Percentiles rank a stretch among this genome's conserved stretches.
Evolutionary conservation across 1,284 basidiomycete genomes (phyloP).

Genomic region (Exobasidium cylindrosporum): DNA sequence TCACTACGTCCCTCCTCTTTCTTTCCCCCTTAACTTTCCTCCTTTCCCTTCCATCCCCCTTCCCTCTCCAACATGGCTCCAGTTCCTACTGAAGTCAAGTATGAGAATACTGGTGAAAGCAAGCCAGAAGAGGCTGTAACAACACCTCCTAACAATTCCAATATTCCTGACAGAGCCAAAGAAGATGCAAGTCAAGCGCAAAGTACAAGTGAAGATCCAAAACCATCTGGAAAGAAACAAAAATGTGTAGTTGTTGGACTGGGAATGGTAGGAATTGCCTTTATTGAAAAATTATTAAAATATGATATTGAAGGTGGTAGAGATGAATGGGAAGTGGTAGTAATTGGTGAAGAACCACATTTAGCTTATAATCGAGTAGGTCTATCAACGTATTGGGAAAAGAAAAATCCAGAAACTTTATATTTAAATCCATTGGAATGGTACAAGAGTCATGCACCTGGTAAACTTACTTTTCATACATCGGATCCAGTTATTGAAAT

Average conservation of each 20-base stretch:
- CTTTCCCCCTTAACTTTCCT: neutral
- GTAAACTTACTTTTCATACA: constrained; percentile 48
- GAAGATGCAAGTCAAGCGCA: neutral
- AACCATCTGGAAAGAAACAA: constrained; percentile 21
- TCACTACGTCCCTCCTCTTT: neutral
- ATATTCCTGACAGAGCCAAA: neutral
- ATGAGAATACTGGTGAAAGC: neutral
- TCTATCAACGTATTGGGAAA: constrained; percentile 67
- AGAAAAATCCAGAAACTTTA: constrained; percentile 65
- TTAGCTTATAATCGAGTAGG: constrained; percentile 66
- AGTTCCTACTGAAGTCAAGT: constrained; percentile 4
- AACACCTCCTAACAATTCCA: neutral
- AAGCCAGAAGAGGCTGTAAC: neutral
- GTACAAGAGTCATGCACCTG: constrained; percentile 60
- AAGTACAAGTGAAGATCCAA: neutral
- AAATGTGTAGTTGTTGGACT: constrained; percentile 63
- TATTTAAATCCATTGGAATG: constrained; percentile 66
- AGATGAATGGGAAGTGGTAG: constrained; percentile 36
- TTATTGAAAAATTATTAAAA: constrained; percentile 46
- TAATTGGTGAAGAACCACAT: constrained; percentile 65
- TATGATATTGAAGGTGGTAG: constrained; percentile 33
- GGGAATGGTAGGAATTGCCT: constrained; percentile 70
- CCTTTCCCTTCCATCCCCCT: neutral
- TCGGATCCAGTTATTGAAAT: constrained; percentile 59
- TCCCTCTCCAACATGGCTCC: constrained; percentile 10